Evolutionary conservation across 345 rosid genomes (phyloP).

Genomic region (Sonneratia alba): DNA sequence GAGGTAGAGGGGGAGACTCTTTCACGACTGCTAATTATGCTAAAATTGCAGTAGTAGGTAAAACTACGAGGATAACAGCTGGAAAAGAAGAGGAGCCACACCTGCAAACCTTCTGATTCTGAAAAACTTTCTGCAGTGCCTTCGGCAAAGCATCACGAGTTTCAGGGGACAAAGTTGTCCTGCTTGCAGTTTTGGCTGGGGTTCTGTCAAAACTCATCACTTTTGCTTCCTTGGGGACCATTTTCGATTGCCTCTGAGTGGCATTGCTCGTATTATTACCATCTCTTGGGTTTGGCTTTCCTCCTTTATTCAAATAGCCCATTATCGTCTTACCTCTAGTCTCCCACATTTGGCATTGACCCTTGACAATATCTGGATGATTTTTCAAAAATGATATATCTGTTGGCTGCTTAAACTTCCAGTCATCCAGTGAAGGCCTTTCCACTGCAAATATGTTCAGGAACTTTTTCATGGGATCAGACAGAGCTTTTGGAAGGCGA

Average conservation of each 20-base stretch:
- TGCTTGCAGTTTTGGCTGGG: conserved; percentile 18
- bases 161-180: conserved; percentile 46
- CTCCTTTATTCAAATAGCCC: conserved; percentile 3
- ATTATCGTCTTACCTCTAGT: conserved; percentile 16
- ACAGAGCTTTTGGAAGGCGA: conserved; percentile 12
- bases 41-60: not conserved
- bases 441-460: conserved; percentile 36
- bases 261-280: conserved; percentile 24
- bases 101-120: conserved; percentile 86
- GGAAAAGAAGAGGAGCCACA: conserved; percentile 12
- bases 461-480: conserved; percentile 22
- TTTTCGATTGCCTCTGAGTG: conserved; percentile 15
- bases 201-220: conserved; percentile 30
- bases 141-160: conserved; percentile 52
- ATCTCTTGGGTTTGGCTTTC: conserved; percentile 16
- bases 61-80: not conserved
- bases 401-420: conserved; percentile 43
- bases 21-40: not conserved
- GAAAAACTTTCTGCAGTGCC: conserved; percentile 64
- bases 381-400: conserved; percentile 37
- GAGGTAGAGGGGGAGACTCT: not conserved
- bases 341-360: conserved; percentile 29
- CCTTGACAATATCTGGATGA: conserved; percentile 33
- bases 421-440: conserved; percentile 36
- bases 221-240: conserved; percentile 24